Evolutionary conservation across 1,284 basidiomycete species (phyloP).

Genomic region (Cutaneotrichosporon spelunceum): DNA sequence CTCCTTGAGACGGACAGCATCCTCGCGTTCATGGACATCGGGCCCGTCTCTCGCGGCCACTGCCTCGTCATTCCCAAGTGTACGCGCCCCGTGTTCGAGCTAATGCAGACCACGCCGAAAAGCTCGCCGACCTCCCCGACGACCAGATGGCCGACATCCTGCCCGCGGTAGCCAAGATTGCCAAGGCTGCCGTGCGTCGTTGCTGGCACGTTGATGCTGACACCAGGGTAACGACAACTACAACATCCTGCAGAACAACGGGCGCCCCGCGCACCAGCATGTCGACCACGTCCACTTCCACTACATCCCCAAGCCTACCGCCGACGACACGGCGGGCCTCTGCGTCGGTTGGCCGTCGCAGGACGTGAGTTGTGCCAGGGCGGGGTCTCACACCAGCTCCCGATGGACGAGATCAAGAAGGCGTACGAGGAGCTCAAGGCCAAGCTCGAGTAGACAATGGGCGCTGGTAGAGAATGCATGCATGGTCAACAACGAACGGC

Average conservation of each 20-base stretch:
- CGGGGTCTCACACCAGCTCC: slow-evolving; percentile 9
- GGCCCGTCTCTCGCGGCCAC: slow-evolving; percentile 76
- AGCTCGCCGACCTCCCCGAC: slow-evolving; percentile 75
- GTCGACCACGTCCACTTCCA: slow-evolving; percentile 84
- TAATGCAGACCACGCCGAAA: slow-evolving; percentile 66
- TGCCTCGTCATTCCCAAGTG: slow-evolving; percentile 83
- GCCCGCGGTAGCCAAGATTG: slow-evolving; percentile 82
- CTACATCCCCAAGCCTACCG: slow-evolving; percentile 71
- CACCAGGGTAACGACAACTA: slow-evolving; percentile 64
- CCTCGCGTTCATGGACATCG: slow-evolving; percentile 82
- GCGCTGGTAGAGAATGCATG: not conserved
- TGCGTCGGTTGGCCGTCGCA: slow-evolving; percentile 68
- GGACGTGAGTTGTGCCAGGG: slow-evolving; percentile 30
- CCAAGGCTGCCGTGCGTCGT: slow-evolving; percentile 53
- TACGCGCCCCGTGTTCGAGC: slow-evolving; percentile 41
- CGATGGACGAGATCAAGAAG: slow-evolving; percentile 17
- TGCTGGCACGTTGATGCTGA: slow-evolving; percentile 7
- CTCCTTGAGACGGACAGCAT: slow-evolving; percentile 71
- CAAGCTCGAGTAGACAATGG: slow-evolving; percentile 10
- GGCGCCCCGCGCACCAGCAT: slow-evolving; percentile 69
- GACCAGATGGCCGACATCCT: slow-evolving; percentile 69
- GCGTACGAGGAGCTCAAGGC: slow-evolving; percentile 18
- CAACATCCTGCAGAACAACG: slow-evolving; percentile 88
- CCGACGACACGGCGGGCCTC: slow-evolving; percentile 68
- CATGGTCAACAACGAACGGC: not conserved